A percentile compares a stretch with the other conserved stretches of the same genome.
These are phyloP conservation scores for Clarireedia hainanense DNA, from an alignment of 2,329 filamentous ascomycete species.

Conservation along the genomic window DNA sequence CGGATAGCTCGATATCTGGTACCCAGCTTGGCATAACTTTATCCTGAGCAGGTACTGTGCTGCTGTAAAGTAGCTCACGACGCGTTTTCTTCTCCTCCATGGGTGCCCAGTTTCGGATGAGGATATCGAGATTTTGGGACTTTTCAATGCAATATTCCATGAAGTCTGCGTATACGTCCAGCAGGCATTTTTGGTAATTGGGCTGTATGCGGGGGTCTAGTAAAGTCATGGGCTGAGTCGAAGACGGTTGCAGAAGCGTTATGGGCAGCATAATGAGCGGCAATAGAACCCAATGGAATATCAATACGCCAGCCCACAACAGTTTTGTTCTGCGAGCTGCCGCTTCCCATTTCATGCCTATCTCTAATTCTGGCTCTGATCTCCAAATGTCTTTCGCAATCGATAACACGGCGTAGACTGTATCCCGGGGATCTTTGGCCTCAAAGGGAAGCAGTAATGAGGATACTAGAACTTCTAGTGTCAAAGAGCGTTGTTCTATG, in stretches of 20 bases:
- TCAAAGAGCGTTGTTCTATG: constrained; percentile 13
- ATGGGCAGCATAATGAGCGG: background rate
- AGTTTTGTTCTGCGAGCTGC: background rate
- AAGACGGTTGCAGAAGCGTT: background rate
- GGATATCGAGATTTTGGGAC: constrained; percentile 19
- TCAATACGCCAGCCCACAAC: background rate
- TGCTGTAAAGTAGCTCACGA: background rate
- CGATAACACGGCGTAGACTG: constrained; percentile 15
- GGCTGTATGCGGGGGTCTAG: constrained; percentile 13
- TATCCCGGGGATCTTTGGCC: constrained; percentile 15
- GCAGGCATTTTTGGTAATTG: constrained; percentile 15
- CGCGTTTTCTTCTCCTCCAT: background rate
- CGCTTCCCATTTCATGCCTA: background rate
- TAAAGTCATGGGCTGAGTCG: background rate
- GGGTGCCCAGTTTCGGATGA: constrained; percentile 19
- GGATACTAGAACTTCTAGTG: constrained; percentile 15
- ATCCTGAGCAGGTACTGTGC: background rate
- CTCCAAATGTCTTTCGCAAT: constrained; percentile 15
- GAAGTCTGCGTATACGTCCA: constrained; percentile 19
- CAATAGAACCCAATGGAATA: background rate
- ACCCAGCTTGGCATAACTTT: constrained; percentile 16
- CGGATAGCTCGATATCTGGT: constrained; percentile 10
- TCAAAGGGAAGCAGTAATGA: constrained; percentile 16
- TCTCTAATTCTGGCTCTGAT: background rate
- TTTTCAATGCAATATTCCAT: constrained; percentile 20